Evolutionary conservation across 1,284 basidiomycete genomes (phyloP), one percentile per base, ranked within the genome.

Genomic region (Lentinus polychrous): DNA sequence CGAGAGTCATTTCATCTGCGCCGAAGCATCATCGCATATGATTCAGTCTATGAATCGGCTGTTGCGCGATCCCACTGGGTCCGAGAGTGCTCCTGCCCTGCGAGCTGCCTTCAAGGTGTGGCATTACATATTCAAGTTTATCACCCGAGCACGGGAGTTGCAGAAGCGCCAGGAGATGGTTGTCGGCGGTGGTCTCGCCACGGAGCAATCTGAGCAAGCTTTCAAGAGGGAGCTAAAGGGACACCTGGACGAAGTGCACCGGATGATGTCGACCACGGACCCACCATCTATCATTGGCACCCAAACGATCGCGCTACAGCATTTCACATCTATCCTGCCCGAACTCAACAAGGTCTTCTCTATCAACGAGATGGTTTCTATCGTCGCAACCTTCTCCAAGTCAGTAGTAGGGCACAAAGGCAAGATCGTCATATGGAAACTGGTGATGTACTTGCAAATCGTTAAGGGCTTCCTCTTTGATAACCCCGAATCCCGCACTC

Each of bases 51-150:
- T 97, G 87, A 88, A 91, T 60, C 76, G 80, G 15, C 79, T 97
- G 5, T 75, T 97, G 45, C 72, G 73, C 20, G 80, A 87, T 52
- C 91, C 92, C 0, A 79, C 82, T 0, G 76, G 81, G 6, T 73
- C 76, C 8, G 91, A 94, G 27, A 83, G 78, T 2, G 91, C 87
- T 0, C 83, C 86, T 18, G 75, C 80, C 14, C 76, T 97, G 46
- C 84, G 94, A 34, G 83, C 92, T 1, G 87, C 93, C 11, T 75
- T 99, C 57, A 97, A 97, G 65, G 94, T 98, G 17, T 96, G 94
- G 91, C 88, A 94, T 58, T 93, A 95, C 61, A 81, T 98, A 56
- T 92, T 97, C 79, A 90, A 91, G 62, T 92, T 98, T 66, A 89
- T 97, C 57, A 83, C 91, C 7, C 79, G 90, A 18, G 86, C 92